These are phyloP conservation scores for Isabelozyma heimii DNA, from an alignment of 805 yeast genomes.

Conservation along the genomic window DNA sequence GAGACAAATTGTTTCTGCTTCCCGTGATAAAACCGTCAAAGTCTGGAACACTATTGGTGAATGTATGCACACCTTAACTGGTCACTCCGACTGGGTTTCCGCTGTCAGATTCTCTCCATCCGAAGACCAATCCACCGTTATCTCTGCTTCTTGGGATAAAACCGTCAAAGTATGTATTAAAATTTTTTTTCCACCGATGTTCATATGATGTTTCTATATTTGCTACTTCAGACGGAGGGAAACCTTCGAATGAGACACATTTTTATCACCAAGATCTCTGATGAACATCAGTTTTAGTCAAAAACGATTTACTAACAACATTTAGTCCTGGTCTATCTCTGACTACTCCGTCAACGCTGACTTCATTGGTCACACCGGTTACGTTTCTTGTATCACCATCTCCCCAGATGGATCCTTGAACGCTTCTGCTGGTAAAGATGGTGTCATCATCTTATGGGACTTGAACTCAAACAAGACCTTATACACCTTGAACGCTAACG, in stretches of 20 bases:
- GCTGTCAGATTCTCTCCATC: slow-evolving; percentile 96
- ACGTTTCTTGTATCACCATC: slow-evolving; percentile 93
- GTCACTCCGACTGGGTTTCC: slow-evolving; percentile 99
- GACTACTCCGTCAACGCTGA: slow-evolving; percentile 88
- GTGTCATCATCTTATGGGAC: slow-evolving; percentile 98
- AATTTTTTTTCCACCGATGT: slow-evolving; percentile 4
- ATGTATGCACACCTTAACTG: slow-evolving; percentile 89
- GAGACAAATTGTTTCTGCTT: slow-evolving; percentile 97
- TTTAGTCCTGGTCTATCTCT: slow-evolving; percentile 89
- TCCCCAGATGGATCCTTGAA: slow-evolving; percentile 99
- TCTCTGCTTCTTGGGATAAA: slow-evolving; percentile 99
- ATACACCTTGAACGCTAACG: slow-evolving; percentile 92
- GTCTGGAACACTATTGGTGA: slow-evolving; percentile 99
- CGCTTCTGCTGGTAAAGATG: slow-evolving; percentile 99
- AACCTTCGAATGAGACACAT: slow-evolving; percentile 89
- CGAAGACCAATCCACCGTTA: slow-evolving; percentile 65
- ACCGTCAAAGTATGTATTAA: slow-evolving; percentile 88
- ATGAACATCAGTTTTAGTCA: slow-evolving; percentile 25
- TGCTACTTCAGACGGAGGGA: slow-evolving; percentile 98
- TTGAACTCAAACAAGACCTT: slow-evolving; percentile 79
- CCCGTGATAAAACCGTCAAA: slow-evolving; percentile 98
- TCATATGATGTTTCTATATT: slow-evolving; percentile 83
- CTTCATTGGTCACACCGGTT: slow-evolving; percentile 99
- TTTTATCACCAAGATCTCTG: slow-evolving; percentile 99
- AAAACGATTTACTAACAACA: slow-evolving; percentile 44